Base-by-base conservation (phyloP, 768 basidiomycete species). In the Lactifluus rugatus region DNA sequence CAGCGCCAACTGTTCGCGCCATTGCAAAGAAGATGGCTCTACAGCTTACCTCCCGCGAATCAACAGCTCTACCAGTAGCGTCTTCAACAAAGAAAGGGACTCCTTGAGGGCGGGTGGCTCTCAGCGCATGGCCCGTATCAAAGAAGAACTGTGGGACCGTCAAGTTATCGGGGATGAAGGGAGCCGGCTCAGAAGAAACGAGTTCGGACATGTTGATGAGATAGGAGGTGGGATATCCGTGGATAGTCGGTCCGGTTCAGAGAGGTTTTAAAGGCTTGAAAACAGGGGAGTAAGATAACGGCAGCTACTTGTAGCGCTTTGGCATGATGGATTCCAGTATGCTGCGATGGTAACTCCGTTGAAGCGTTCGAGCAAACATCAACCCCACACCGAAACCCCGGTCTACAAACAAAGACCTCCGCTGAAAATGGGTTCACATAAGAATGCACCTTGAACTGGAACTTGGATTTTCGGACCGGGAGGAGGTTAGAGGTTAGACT, bases 91-190 rank as follows among this genome's bases (percentile, higher is more conserved):
- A 71, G 76, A 78, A 84, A 8, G 84, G 82, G 7, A 70, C 65
- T 36, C 72, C 70, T 0, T 69, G 60, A 21, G 74, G 75, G 51
- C 83, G 73, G 10, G 64, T n/a, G 0, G 84, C 84, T 41, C 78
- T 66, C 8, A 73, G 52, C 8, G 74, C 69, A 44, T 78, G 72
- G 23, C 70, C 66, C 23, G 66, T 67, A 52, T 80, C 77, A 17
- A 87, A 73, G 46, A 87, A 73, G 66, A 87, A 87, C 68, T 87
- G 85, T 7, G 84, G 79, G 9, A 87, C 73, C 21, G 78, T 80
- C 41, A 86, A 70, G 69, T 85, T 68, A 63, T 86, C 83, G 16
- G 84, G 84, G 53, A 84, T 80, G 39, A 64, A 63, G 52, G 72
- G 72, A 48, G 77, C 65, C 13, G 70, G 54, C 41, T 62, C 54